Evolutionary conservation across 2,329 filamentous ascomycete species (phyloP), one percentile per base, ranked within the genome.

Genomic region (Beauveria scarabaeidicola): DNA sequence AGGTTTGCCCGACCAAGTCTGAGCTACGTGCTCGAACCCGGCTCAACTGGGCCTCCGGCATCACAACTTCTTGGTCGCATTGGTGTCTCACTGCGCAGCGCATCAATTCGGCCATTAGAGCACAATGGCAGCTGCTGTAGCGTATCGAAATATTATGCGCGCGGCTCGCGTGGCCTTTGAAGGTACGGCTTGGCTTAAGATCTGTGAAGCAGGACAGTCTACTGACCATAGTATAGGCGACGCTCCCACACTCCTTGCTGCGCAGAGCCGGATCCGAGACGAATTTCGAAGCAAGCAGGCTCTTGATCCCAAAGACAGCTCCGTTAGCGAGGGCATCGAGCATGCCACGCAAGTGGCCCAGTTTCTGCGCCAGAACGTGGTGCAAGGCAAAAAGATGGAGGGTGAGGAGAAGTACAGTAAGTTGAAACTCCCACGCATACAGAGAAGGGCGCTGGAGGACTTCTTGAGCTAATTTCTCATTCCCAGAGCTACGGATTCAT

Each of bases 341-440:
- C 86, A 96, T 68, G 94, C 92, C 9, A 79, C 92, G 62, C 90
- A 94, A 44, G 86, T 97, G 3, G 90, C 93, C 3, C 81, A 81
- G 63, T 87, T 97, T 60, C 70, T 99, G 62, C 79, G 84, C 65
- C 80, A 90, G 70, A 97, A 97, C 68, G 79, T 99, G 3, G 92
- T 99, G 3, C 94, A 99, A 72, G 94, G 93, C 76, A 81, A 65
- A 75, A 76, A 61, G 69, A 73, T 60, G 77, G 78, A 60, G 71
- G 68, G 65, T 7, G 63, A 68, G 21, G 62, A 76, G 1, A 78
- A 71, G 47, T 90, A 86, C 66, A 82, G 88, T 90, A 76, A 61
- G 86, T 78, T 19, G 32, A 61, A 58, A 36, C 13, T 11, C 32
- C 32, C 32, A 15, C 5, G 13, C 32, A 36, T 36, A 5, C 32